A percentile compares a stretch with the other conserved stretches of the same genome.
phyloP scores from a whole-genome alignment of 305 asterid species.

The Fraxinus latifolia region DNA sequence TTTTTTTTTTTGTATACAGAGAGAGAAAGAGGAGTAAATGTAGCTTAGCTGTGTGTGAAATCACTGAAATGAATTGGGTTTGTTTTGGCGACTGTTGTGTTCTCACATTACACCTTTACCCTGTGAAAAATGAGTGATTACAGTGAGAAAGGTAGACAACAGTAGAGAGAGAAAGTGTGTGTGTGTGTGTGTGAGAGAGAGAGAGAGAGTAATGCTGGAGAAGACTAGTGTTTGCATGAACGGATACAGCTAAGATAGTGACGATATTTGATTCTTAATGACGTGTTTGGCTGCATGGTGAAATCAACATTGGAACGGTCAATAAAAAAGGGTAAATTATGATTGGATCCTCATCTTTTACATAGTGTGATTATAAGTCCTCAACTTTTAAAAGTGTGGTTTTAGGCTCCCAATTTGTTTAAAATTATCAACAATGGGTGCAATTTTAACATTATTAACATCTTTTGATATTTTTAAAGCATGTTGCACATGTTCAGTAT shows the following conservation, averaged over 20 bases:
- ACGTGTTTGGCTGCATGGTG: background rate
- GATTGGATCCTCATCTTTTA: background rate
- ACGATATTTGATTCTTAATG: background rate
- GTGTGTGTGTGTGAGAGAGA: background rate
- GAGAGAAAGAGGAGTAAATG: conserved; percentile 3
- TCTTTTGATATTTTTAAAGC: background rate
- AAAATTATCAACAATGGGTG: no score
- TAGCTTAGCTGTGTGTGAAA: background rate
- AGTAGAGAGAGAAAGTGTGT: background rate
- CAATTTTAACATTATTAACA: background rate
- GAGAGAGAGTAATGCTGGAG: background rate
- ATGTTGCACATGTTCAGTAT: background rate
- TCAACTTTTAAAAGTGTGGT: background rate
- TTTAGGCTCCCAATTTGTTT: background rate
- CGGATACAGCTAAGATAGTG: conserved; percentile 23
- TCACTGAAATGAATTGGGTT: background rate
- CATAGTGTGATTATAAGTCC: background rate
- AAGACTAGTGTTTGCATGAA: background rate
- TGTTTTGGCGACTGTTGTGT: background rate
- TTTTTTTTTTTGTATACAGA: background rate
- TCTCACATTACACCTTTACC: conserved; percentile 21
- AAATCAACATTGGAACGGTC: background rate
- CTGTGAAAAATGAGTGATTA: background rate
- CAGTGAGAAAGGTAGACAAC: conserved; percentile 9
- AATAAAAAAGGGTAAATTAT: background rate